Evolutionary conservation across 495 filamentous ascomycete species (phyloP).

Genomic region (Trichoderma virens): DNA sequence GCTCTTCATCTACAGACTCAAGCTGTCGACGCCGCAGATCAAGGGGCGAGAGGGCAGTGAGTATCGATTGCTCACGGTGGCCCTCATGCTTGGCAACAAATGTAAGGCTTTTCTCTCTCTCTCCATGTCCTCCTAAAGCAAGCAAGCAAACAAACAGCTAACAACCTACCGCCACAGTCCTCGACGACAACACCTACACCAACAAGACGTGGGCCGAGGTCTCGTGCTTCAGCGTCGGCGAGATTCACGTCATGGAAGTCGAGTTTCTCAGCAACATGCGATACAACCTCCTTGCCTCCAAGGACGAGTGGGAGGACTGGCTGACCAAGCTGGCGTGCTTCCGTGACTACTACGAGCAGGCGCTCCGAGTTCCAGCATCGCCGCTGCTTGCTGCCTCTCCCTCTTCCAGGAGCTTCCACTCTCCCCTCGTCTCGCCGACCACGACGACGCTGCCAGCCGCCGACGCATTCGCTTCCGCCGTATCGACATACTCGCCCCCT

Average conservation of each 20-base stretch:
- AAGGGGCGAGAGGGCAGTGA: conserved; percentile 90
- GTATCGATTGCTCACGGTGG: conserved; percentile 90
- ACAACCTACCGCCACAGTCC: conserved; percentile 39
- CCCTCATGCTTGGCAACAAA: conserved; percentile 98
- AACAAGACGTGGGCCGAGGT: conserved; percentile 99
- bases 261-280: conserved; percentile 98
- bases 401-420: conserved; percentile 23
- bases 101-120: conserved; percentile 45
- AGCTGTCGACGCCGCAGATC: conserved; percentile 77
- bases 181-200: conserved; percentile 99
- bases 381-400: conserved; percentile 30
- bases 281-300: conserved; percentile 80
- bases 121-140: not conserved
- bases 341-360: conserved; percentile 65
- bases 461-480: conserved; percentile 18
- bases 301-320: conserved; percentile 81
- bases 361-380: conserved; percentile 27
- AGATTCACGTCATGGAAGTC: conserved; percentile 99
- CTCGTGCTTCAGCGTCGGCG: conserved; percentile 84
- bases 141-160: conserved; percentile 13
- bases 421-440: conserved; percentile 42
- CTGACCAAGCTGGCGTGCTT: conserved; percentile 72
- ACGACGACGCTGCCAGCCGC: conserved; percentile 27
- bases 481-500: conserved; percentile 24
- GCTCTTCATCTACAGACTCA: conserved; percentile 88